Conservation (phyloP, 805 yeast species). For the Blastobotrys peoriensis region DNA sequence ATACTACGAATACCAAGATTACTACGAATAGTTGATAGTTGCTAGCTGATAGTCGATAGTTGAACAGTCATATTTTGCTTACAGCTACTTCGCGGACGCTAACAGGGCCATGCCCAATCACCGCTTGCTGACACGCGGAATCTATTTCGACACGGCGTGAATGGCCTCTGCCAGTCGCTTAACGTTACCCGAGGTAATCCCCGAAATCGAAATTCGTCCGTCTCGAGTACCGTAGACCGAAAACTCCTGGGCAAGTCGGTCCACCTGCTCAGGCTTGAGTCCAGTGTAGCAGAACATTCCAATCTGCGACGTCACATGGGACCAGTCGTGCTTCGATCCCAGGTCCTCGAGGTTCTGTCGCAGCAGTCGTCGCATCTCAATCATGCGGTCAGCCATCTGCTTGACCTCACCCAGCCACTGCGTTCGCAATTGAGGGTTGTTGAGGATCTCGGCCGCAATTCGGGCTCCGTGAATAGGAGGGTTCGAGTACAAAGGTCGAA, state of each 20-base stretch:
- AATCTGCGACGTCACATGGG: conserved; percentile 77
- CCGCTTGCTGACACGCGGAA: no score
- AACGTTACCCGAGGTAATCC: conserved; percentile 75
- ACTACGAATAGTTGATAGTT: no score
- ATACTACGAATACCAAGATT: no score
- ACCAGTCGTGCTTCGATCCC: conserved; percentile 68
- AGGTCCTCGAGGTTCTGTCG: conserved; percentile 51
- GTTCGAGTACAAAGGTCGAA: conserved; percentile 83
- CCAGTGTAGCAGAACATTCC: conserved; percentile 98
- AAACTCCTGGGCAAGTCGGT: conserved; percentile 59
- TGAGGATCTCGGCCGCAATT: conserved; percentile 72
- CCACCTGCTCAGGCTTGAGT: conserved; percentile 61
- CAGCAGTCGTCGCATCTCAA: conserved; percentile 60
- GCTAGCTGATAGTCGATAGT: no score
- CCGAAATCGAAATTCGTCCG: conserved; percentile 90
- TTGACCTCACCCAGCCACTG: conserved; percentile 82
- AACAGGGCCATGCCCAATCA: no score
- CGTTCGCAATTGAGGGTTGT: conserved; percentile 48
- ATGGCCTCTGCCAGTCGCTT: conserved; percentile 41
- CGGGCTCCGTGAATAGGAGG: conserved; percentile 95
- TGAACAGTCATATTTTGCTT: no score
- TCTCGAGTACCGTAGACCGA: conserved; percentile 82
- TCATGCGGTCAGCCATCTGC: conserved; percentile 72
- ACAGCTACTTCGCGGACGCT: no score
- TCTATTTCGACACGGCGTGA: conserved; percentile 30